These are phyloP conservation scores for Dioszegia aurantiaca DNA, from an alignment of 768 basidiomycete species.

Conservation along the genomic window DNA sequence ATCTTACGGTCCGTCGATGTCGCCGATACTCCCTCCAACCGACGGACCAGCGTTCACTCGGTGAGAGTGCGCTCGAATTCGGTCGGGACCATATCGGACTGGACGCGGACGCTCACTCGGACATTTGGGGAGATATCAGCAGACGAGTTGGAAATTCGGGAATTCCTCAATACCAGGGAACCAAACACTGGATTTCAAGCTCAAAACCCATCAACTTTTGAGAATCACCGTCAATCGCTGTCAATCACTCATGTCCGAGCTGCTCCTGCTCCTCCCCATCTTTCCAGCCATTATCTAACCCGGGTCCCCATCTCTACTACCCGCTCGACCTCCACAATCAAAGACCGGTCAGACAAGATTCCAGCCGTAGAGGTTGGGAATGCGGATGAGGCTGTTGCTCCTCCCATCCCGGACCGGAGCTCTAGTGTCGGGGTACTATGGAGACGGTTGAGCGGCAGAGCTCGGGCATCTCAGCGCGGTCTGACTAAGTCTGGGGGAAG, in stretches of 20 bases:
- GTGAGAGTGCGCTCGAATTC: neutral
- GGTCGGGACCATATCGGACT: conserved; percentile 1
- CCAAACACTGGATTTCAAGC: too few relatives aligned
- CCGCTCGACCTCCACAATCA: too few relatives aligned
- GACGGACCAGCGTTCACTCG: neutral
- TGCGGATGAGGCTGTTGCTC: neutral
- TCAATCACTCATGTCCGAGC: neutral
- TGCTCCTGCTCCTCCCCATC: conserved; percentile 12
- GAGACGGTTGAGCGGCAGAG: conserved; percentile 7
- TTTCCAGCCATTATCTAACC: too few relatives aligned
- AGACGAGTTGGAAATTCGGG: neutral
- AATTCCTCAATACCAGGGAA: neutral
- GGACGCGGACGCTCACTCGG: neutral
- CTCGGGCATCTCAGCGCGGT: neutral
- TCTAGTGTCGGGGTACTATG: neutral
- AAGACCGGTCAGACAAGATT: neutral
- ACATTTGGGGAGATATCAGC: too few relatives aligned
- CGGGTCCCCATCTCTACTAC: too few relatives aligned
- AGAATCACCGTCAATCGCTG: too few relatives aligned
- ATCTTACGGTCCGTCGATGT: neutral
- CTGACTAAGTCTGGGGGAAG: neutral
- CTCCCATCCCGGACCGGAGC: neutral
- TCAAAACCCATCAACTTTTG: too few relatives aligned
- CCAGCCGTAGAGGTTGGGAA: neutral
- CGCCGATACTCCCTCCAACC: too few relatives aligned